Percentiles rank a stretch among this genome's conserved stretches.
Conservation (phyloP, 306 rosid genomes). For the Fagus sylvatica region DNA sequence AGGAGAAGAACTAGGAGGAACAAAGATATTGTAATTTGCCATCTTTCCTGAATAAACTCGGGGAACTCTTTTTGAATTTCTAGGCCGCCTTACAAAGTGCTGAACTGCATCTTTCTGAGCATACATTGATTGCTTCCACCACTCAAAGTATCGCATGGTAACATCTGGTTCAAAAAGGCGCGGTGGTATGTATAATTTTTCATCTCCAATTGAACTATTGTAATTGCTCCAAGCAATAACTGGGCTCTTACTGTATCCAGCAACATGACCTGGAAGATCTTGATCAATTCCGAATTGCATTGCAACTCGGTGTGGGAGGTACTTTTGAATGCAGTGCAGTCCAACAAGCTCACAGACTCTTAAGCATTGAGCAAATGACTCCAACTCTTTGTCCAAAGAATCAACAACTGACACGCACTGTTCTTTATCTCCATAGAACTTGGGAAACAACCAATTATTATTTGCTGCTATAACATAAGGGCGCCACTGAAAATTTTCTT, state of each 20-base stretch:
- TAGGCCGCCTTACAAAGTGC: neutral
- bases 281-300: conserved; percentile 73
- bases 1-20: too few species aligned
- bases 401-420: conserved; percentile 14
- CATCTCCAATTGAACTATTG: neutral
- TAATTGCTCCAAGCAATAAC: conserved; percentile 6
- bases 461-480: conserved; percentile 31
- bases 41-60: too few species aligned
- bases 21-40: too few species aligned
- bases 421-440: conserved; percentile 16
- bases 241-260: neutral
- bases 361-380: conserved; percentile 37
- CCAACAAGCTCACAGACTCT: conserved; percentile 42
- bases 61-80: neutral
- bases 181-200: conserved; percentile 21
- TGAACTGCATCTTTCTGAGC: neutral
- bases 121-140: neutral
- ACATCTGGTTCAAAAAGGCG: conserved; percentile 24
- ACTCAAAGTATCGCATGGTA: conserved; percentile 14
- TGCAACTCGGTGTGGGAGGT: conserved; percentile 53
- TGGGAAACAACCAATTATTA: conserved; percentile 13
- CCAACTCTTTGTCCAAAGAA: conserved; percentile 13
- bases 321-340: conserved; percentile 26
- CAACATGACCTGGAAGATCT: conserved; percentile 43
- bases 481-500: conserved; percentile 40